phyloP scores from a whole-genome alignment of 2,329 filamentous ascomycete genomes.

The Fusarium sp. region DNA sequence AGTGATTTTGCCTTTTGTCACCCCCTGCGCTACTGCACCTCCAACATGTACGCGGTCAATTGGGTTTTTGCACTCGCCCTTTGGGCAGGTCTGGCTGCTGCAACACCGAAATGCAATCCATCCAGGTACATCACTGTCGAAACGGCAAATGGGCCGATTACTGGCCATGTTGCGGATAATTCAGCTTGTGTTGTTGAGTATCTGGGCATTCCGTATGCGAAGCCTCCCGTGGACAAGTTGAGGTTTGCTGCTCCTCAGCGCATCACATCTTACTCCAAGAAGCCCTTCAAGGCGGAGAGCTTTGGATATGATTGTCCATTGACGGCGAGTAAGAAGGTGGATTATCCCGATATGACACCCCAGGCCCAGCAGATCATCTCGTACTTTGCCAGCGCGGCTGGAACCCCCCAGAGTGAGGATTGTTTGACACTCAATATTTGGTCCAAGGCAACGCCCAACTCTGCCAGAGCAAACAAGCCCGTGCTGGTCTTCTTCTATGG shows the following conservation, averaged over 20 bases:
- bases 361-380: constrained; percentile 33
- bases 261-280: constrained; percentile 18
- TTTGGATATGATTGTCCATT: constrained; percentile 37
- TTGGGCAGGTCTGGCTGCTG: constrained; percentile 17
- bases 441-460: constrained; percentile 31
- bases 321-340: constrained; percentile 21
- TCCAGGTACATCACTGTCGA: constrained; percentile 39
- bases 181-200: constrained; percentile 49
- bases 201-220: constrained; percentile 53
- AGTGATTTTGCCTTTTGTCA: background rate
- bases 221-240: constrained; percentile 48
- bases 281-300: constrained; percentile 7
- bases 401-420: constrained; percentile 32
- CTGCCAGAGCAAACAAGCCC: constrained; percentile 24
- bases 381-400: constrained; percentile 33
- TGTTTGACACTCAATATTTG: constrained; percentile 38
- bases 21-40: background rate
- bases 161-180: constrained; percentile 45
- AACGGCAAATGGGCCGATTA: constrained; percentile 48
- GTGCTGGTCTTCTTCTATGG: constrained; percentile 38
- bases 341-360: constrained; percentile 31
- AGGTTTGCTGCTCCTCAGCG: constrained; percentile 50
- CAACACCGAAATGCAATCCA: constrained; percentile 19
- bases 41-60: constrained; percentile 15
- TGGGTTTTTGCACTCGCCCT: background rate